Conservation (phyloP, 768 basidiomycete genomes). For the Lentinula lateritia region DNA sequence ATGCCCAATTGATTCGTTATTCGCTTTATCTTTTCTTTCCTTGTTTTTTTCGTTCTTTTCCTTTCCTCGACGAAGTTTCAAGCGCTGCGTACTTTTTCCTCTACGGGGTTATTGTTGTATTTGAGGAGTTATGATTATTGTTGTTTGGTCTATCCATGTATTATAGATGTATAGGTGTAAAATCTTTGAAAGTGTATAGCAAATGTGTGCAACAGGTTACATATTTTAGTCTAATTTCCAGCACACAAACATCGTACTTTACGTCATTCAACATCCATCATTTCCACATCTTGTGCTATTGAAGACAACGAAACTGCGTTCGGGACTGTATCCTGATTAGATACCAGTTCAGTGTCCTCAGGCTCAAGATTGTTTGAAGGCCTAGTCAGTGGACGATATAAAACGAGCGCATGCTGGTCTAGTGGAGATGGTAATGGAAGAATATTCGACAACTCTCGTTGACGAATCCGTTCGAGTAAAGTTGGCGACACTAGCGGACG, state of each 20-base stretch:
- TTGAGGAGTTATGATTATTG: background rate
- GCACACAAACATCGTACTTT: background rate
- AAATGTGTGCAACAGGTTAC: background rate
- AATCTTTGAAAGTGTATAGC: background rate
- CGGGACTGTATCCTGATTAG: background rate
- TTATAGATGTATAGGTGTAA: background rate
- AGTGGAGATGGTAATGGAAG: slow-evolving; percentile 13
- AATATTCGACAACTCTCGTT: slow-evolving; percentile 16
- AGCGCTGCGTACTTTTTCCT: background rate
- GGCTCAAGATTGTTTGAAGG: slow-evolving; percentile 2
- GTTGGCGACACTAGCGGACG: slow-evolving; percentile 35
- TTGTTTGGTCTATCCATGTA: background rate
- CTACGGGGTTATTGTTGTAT: background rate
- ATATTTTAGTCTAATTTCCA: background rate
- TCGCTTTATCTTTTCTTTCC: background rate
- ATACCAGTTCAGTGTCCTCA: slow-evolving; percentile 6
- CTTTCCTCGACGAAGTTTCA: background rate
- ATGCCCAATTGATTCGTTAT: background rate
- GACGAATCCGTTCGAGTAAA: slow-evolving; percentile 40
- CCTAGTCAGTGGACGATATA: slow-evolving; percentile 41
- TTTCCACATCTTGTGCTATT: background rate
- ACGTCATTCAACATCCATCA: slow-evolving; percentile 3
- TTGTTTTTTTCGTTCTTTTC: background rate
- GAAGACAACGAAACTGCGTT: background rate
- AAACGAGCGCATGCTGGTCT: slow-evolving; percentile 44